Base-by-base conservation (phyloP, 1,284 basidiomycete genomes). In the Termitomyces sp. region DNA sequence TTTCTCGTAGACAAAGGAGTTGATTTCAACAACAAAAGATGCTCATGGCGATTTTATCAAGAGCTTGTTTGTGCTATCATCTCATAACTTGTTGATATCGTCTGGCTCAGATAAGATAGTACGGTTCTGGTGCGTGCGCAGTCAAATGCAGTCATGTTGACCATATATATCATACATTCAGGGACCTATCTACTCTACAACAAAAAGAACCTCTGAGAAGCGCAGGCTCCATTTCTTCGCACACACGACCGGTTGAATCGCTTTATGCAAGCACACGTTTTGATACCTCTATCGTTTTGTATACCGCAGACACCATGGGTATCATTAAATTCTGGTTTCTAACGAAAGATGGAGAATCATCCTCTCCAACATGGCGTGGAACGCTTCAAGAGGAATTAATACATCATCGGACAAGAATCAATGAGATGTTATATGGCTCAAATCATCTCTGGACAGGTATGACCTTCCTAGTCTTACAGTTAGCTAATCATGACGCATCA, bases 31-130 rank as follows among this genome's bases (percentile, higher is more conserved):
- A 0, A 88, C 86, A 15, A 55, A 64, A 0, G 70, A 77, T n/a
- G 90, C 86, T 0, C 94, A 97, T 65, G 74, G 78, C 0, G 94
- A 97, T 70, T 97, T 97, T 63, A 80, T 97, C 57, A 97, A 96
- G 72, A 76, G 81, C 30, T 72, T 96, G 26, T 76, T 86, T 40
- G 81, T 90, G 28, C 71, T 94, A 13, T 82, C 88, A 1, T 71
- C 78, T 1, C 73, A 85, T 7, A 72, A 78, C 4, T 69, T 94
- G 13, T 71, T 98, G 26, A 74, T 95, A 7, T 95, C 94, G 0
- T 90, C 90, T 15, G 86, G 93, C 21, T 97, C 95, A 6, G 96
- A 99, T 70, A 94, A 94, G 64, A 83, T 87, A 13, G 76, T 95
- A 44, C 83, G 93, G 56, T 77, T 98, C 57, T 98, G 95, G 94